Evolutionary conservation across 352 stramenopile species (phyloP), one percentile per base, ranked within the genome.

Genomic region (Phytophthora crassamura): DNA sequence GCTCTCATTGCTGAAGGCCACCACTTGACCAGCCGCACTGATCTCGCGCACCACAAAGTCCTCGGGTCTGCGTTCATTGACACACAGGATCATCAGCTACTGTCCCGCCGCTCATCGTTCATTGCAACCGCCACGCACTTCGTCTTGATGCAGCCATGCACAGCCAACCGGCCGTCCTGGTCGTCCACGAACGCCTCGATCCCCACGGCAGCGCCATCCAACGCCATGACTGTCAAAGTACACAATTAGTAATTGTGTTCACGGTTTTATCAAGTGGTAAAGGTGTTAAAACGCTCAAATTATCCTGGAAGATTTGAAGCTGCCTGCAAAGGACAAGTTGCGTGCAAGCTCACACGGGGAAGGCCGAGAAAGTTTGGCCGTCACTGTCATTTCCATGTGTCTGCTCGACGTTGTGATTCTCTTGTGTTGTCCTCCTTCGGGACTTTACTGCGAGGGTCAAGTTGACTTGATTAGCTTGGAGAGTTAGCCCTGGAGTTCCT

Each of bases 21-120:
- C 72, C 28, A 91, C 60, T 7, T 64, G 30, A 48, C 75, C 69
- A 10, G 74, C 47, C 7, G 59, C 39, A 52, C 69, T 77, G 63
- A 93, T 88, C 66, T 94, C 86, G 41, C 68, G 81, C 38, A 94
- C 86, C 15, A 88, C 52, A 56, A 94, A 94, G 50, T 94, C 86
- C 40, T 79, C 60, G 10, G 82, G 74, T 45, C 55, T 78, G 33
- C 41, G 33, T 32, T 15, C 18, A 47, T 47, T 49, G 25, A 46
- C 47, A 66, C 15, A 28, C 42, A 46, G 10, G 22, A 11, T 1
- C 39, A 55, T 48, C 36, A 57, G 25, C 8, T 5, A 5, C 16
- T 49, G 20, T 59, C 45, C 25, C 33, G 6, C 8, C 16, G 9
- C 7, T 22, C 11, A 22, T 18, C 22, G 43, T 16, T 30, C 5